Evolutionary conservation across 768 basidiomycete genomes (phyloP), one percentile per base, ranked within the genome.

Genomic region (Xerocomellus dryophilus): DNA sequence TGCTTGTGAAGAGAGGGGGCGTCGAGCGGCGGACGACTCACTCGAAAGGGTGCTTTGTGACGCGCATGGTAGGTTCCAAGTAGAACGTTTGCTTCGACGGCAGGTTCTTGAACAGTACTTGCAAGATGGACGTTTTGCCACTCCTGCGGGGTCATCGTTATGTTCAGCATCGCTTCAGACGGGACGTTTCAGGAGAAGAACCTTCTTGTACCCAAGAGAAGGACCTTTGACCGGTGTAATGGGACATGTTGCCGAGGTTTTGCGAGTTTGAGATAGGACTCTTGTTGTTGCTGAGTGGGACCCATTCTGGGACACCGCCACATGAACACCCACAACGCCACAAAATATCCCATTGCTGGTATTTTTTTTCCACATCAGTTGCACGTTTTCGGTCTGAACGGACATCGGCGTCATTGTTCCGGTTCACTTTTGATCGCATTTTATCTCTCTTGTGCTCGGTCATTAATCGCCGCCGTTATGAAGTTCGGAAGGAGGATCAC

Each of bases 81-180:
- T 86, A 97, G 66, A 96, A 91, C 0, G 91, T 86, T 60, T 96
- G 86, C 64, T 90, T 93, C 0, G 90, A 81, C 0, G 84, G 79
- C 42, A 93, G 75, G 57, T 85, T 78, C 60, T 94, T 85, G 77
- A 98, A 96, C n/a, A 97, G 80, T 32, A 95, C 91, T 69, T 94
- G 84, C 61, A 88, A 82, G 49, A 94, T 91, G 18, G 90, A 93
- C 34, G 93, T 90, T 71, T 97, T 98, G 54, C 95, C 95, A 53
- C 88, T 87, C 73, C 94, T 95, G 65, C 39, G 50, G 21, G 45
- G 46, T 53, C 11, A 38, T 6, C 52, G 35, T 23, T 10, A 51
- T 53, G 18, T 44, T 27, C 18, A 53, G 49, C 14, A 35, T 43
- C 15, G 25, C 8, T 11, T 7, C 36, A 32, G 21, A 56, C 21